Evolutionary conservation across 148 eudicot genomes (phyloP).

Genomic region (Rhododendron vialii): DNA sequence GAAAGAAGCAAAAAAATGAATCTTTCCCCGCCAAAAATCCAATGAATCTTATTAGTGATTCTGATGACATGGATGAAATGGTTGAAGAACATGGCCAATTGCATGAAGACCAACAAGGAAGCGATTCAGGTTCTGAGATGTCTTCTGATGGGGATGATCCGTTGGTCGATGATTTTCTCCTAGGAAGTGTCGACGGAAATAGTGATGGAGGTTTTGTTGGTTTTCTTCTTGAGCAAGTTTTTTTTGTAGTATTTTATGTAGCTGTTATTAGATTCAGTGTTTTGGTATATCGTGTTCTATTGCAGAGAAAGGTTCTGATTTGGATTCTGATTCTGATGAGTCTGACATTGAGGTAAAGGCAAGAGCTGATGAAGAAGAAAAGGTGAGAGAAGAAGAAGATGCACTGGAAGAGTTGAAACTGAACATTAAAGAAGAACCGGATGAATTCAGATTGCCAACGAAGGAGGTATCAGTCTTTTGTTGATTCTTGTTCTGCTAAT

Average conservation of each 20-base stretch:
- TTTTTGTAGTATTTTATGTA: neutral
- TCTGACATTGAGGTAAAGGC: slow-evolving; percentile 47
- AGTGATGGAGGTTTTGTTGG: slow-evolving; percentile 32
- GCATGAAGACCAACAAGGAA: slow-evolving; percentile 26
- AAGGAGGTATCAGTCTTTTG: slow-evolving; percentile 40
- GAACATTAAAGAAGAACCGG: slow-evolving; percentile 62
- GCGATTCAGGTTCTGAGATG: slow-evolving; percentile 30
- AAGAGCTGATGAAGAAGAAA: slow-evolving; percentile 37
- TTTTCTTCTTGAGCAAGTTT: neutral
- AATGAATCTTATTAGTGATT: slow-evolving; percentile 28
- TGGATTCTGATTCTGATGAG: slow-evolving; percentile 38
- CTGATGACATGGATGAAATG: slow-evolving; percentile 30
- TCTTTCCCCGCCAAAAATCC: slow-evolving; percentile 17
- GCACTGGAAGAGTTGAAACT: slow-evolving; percentile 49
- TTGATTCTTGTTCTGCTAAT: neutral
- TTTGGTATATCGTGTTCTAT: neutral
- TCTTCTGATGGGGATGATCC: slow-evolving; percentile 59
- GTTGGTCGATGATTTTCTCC: slow-evolving; percentile 50
- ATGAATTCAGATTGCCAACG: slow-evolving; percentile 66
- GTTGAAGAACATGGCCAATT: slow-evolving; percentile 13
- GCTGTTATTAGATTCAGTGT: neutral
- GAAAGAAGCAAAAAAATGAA: neutral
- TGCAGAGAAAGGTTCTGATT: slow-evolving; percentile 30
- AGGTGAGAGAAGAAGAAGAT: slow-evolving; percentile 39
- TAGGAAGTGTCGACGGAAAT: slow-evolving; percentile 56